Base-by-base conservation (phyloP, 129 eudicot species). In the Arctium minus region DNA sequence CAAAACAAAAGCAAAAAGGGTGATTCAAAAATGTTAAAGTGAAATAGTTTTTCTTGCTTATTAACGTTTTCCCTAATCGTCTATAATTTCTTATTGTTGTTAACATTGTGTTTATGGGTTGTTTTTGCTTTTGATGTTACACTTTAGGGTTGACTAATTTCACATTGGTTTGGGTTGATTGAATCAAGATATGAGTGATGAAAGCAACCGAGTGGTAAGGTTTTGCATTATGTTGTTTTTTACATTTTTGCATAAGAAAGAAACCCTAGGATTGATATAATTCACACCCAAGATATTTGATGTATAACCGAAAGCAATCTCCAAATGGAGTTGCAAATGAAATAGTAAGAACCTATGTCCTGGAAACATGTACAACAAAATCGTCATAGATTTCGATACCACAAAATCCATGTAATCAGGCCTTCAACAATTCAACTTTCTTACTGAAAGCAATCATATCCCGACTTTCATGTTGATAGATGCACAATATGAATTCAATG, bases 131-230 rank as follows among this genome's bases (percentile, higher is more conserved):
- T 27, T 4, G 0, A 73, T 7, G 36, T 81, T 73, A 36, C n/a
- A n/a, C 69, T 44, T 70, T 74, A n/a, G 27, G 81, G 67, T 62
- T 75, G 42, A 76, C 64, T 83, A 53, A 29, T 74, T 81, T 76
- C 98, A 18, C 88, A 88, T 85, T 93, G 98, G 98, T 89, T 93
- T 80, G 98, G 98, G 38, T 81, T 93, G 76, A 88, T 91, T 87
- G 94, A 93, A 85, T 93, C 98, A 9, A 93, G 91, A 82, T 93
- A 93, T 86, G 97, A 93, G 74, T 93, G 98, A 89, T 38, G 98
- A 91, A 83, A 83, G 81, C 85, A 87, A 87, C 10, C 94, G 88
- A 71, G n/a, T 74, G 92, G 98, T 91, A 83, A 86, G 87, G 56
- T 35, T 70, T 70, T 50, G 7, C 12, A 40, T 15, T 71, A 10